Percentiles rank a stretch among this genome's conserved stretches.
These are phyloP conservation scores for Orbilia blumenaviensis DNA, from an alignment of 2,329 filamentous ascomycete species.

Conservation along the genomic window DNA sequence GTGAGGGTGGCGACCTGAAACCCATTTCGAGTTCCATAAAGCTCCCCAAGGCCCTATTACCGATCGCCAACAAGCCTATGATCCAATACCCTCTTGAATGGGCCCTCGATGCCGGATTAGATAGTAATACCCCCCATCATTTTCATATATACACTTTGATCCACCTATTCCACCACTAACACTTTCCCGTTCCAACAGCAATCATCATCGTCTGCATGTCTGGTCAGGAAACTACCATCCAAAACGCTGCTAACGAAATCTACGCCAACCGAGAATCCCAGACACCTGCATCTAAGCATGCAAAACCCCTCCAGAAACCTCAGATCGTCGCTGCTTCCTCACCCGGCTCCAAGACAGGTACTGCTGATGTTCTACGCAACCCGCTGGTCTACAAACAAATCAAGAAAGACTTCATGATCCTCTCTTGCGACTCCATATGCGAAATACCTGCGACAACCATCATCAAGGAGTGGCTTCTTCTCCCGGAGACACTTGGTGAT, in stretches of 20 bases:
- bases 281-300: conserved; percentile 38
- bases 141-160: too few relatives aligned
- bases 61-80: conserved; percentile 86
- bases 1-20: conserved; percentile 80
- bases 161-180: conserved; percentile 57
- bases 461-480: conserved; percentile 84
- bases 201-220: conserved; percentile 55
- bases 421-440: conserved; percentile 93
- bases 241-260: conserved; percentile 23
- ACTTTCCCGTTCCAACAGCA: conserved; percentile 62
- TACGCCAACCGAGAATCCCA: conserved; percentile 43
- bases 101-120: conserved; percentile 76
- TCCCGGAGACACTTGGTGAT: conserved; percentile 31
- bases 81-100: conserved; percentile 89
- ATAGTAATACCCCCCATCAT: conserved; percentile 52
- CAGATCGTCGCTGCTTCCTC: conserved; percentile 59
- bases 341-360: conserved; percentile 66
- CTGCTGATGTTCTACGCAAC: conserved; percentile 84
- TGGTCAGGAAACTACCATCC: conserved; percentile 52
- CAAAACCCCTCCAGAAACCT: conserved; percentile 56
- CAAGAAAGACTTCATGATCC: conserved; percentile 83
- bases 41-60: conserved; percentile 81
- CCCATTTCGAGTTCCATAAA: conserved; percentile 84
- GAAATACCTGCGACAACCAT: conserved; percentile 84
- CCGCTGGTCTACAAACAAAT: conserved; percentile 82